These are phyloP conservation scores for Fusarium udum DNA, from an alignment of 2,329 filamentous ascomycete species.

Conservation along the genomic window DNA sequence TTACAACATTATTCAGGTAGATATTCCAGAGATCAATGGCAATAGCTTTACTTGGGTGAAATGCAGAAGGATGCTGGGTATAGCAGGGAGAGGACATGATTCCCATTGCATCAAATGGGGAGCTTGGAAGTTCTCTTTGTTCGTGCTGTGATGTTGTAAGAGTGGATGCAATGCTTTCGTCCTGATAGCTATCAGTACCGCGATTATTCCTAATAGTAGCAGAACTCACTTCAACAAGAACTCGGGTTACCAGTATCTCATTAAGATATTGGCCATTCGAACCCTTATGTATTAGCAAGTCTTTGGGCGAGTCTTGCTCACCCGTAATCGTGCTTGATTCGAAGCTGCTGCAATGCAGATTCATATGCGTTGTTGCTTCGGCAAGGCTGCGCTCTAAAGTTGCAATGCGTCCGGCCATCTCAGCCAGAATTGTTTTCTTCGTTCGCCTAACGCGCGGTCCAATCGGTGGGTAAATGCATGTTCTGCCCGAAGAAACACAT, in stretches of 20 bases:
- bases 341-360: fast-evolving
- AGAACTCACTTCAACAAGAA: neutral
- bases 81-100: neutral
- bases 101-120: neutral
- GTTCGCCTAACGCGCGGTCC: neutral
- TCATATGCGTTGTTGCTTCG: neutral
- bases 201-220: fast-evolving
- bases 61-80: neutral
- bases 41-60: neutral
- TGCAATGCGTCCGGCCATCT: neutral
- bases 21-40: neutral
- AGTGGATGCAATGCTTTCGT: neutral
- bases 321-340: fast-evolving
- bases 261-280: neutral
- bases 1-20: neutral
- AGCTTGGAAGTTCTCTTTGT: fast-evolving
- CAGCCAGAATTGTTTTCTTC: neutral
- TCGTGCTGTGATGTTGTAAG: fast-evolving
- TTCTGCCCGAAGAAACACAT: neutral
- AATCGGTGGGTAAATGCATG: neutral
- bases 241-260: neutral
- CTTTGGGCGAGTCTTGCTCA: neutral
- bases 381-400: neutral
- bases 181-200: fast-evolving
- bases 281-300: fast-evolving